These are phyloP conservation scores for Nakazawaea wickerhamii DNA, from an alignment of 805 yeast species.

Conservation along the genomic window DNA sequence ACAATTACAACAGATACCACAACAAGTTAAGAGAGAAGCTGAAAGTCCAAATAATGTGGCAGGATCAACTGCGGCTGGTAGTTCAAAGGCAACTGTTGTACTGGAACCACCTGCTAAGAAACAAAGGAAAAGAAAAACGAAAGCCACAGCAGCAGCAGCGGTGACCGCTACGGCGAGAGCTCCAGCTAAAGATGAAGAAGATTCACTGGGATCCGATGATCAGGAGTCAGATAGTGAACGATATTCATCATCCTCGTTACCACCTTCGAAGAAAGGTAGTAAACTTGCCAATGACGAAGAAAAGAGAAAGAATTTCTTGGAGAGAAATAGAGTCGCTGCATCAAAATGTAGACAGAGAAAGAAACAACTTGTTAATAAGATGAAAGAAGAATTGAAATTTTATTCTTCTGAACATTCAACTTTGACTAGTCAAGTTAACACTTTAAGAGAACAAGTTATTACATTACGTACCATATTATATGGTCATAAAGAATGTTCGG, in stretches of 20 bases:
- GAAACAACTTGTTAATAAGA: slow-evolving; percentile 77
- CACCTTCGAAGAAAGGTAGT: slow-evolving; percentile 70
- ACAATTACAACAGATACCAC: slow-evolving; percentile 1
- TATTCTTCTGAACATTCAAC: slow-evolving; percentile 68
- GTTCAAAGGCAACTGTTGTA: no score
- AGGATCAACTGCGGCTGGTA: no score
- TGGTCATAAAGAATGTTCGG: slow-evolving; percentile 46
- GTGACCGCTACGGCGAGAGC: no score
- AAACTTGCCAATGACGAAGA: slow-evolving; percentile 59
- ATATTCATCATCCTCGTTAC: slow-evolving; percentile 40
- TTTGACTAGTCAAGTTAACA: slow-evolving; percentile 51
- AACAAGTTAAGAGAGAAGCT: slow-evolving; percentile 1
- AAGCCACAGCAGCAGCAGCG: slow-evolving; percentile 21
- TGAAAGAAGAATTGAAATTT: slow-evolving; percentile 73
- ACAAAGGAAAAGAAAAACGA: slow-evolving; percentile 9
- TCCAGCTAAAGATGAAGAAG: slow-evolving; percentile 19
- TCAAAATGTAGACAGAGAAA: slow-evolving; percentile 95
- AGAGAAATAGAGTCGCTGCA: slow-evolving; percentile 92
- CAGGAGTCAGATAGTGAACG: slow-evolving; percentile 31
- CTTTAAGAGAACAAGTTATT: slow-evolving; percentile 52
- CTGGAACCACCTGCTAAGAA: slow-evolving; percentile 2
- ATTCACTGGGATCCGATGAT: slow-evolving; percentile 8
- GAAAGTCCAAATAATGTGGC: not conserved
- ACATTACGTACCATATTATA: slow-evolving; percentile 41
- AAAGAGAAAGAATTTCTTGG: slow-evolving; percentile 76